Evolutionary conservation across 2,329 filamentous ascomycete species (phyloP).

Genomic region (Pseudocercospora vitis): DNA sequence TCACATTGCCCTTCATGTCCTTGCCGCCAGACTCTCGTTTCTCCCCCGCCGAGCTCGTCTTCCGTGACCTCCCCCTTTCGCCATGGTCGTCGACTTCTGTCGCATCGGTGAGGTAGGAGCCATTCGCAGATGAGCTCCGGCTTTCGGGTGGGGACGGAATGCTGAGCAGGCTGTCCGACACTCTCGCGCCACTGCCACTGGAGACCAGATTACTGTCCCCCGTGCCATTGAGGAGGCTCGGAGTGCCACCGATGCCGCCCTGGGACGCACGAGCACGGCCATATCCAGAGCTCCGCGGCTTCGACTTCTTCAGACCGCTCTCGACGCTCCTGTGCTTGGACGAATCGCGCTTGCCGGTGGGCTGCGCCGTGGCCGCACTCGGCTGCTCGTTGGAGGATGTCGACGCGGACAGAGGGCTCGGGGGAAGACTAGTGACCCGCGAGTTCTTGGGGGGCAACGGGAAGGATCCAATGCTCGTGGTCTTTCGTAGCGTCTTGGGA

Average conservation of each 20-base stretch:
- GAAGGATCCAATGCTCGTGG: slow-evolving; percentile 90
- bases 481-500: slow-evolving; percentile 73
- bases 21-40: slow-evolving; percentile 44
- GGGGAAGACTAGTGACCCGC: slow-evolving; percentile 60
- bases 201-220: slow-evolving; percentile 74
- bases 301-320: slow-evolving; percentile 30
- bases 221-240: slow-evolving; percentile 76
- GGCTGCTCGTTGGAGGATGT: slow-evolving; percentile 44
- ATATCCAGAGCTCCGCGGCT: slow-evolving; percentile 38
- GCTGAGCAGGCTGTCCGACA: slow-evolving; percentile 73
- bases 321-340: slow-evolving; percentile 37
- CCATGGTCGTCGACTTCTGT: slow-evolving; percentile 69
- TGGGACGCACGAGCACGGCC: slow-evolving; percentile 46
- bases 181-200: slow-evolving; percentile 60
- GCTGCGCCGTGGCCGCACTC: slow-evolving; percentile 31
- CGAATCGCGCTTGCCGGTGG: slow-evolving; percentile 34
- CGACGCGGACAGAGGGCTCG: slow-evolving; percentile 51
- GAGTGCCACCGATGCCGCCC: slow-evolving; percentile 48
- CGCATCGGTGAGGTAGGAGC: slow-evolving; percentile 85
- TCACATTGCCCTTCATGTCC: slow-evolving; percentile 88
- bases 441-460: slow-evolving; percentile 76
- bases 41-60: slow-evolving; percentile 31
- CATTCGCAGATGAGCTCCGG: slow-evolving; percentile 86
- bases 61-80: slow-evolving; percentile 48
- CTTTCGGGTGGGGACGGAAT: slow-evolving; percentile 83